Evolutionary conservation across 345 rosid genomes (phyloP), one percentile per base, ranked within the genome.

Genomic region (Laguncularia racemosa): DNA sequence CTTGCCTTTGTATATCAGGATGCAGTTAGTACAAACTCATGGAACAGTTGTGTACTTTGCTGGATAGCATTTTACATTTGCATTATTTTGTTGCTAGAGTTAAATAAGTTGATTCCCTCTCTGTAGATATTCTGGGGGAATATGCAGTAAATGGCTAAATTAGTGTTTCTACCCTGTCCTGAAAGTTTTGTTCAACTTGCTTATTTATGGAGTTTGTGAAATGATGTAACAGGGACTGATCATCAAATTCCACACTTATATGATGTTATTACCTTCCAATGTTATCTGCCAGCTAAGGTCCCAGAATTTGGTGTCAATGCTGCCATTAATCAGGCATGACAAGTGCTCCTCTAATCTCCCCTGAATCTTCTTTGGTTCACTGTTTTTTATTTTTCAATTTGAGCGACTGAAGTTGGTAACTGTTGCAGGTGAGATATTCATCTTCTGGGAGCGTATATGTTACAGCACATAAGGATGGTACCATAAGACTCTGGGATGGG

Each of bases 401-500:
- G 28, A 26, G 16, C 14, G 45, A 17, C 48, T 18, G 21, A 26
- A 40, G 11, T 26, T 33, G 18, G 56, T 57, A 69, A 63, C 21
- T 53, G 18, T 65, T 63, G 66, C 65, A 90, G 97, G 95, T 90
- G 69, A 77, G 97, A 62, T 90, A 84, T 83, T 86, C 95, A 33
- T 73, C 95, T 20, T 76, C 82, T 0, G 97, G 95, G 54, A 74
- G 86, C 58, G 71, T 86, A 76, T 84, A 90, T 56, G 85, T 86
- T 23, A 81, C 95, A 43, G 90, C 95, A 59, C 84, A 90, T 56
- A 90, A 90, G 69, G 97, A 90, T 71, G 86, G 97, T 59, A 75
- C 80, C 65, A 66, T 86, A 61, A 75, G 86, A 59, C 75, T 90
- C 52, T 86, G 82, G 86, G 97, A 83, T 55, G 95, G 95, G 53